Evolutionary conservation across 2,329 filamentous ascomycete genomes (phyloP).

Genomic region (Teratosphaeria pseudoeucalypti): DNA sequence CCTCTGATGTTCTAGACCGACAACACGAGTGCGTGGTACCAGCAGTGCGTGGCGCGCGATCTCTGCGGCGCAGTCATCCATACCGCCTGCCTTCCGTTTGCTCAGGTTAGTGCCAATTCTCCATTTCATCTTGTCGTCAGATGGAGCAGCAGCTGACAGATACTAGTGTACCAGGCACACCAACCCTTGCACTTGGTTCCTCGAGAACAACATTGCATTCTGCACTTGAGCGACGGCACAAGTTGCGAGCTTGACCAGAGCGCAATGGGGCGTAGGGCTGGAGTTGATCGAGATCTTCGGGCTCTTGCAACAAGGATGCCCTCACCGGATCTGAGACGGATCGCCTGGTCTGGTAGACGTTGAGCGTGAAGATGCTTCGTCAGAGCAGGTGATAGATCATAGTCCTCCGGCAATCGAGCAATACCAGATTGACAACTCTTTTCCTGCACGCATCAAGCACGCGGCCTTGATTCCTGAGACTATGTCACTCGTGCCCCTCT

Average conservation of each 20-base stretch:
- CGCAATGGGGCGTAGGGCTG: too few species aligned
- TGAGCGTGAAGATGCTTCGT: background rate
- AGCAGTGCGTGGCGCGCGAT: background rate
- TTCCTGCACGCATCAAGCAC: background rate
- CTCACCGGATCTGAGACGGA: background rate
- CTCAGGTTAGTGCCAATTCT: background rate
- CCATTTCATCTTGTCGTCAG: too few species aligned
- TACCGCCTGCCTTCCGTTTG: background rate
- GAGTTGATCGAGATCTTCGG: background rate
- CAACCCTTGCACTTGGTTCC: background rate
- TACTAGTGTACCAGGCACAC: background rate
- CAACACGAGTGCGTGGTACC: background rate
- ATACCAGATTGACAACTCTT: background rate
- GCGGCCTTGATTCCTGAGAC: too few species aligned
- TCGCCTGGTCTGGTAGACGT: background rate
- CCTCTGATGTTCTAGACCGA: background rate
- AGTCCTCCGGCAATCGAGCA: background rate
- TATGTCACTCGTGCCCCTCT: background rate
- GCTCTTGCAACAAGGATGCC: background rate
- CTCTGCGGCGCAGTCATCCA: background rate
- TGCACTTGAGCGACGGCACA: background rate
- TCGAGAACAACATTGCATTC: background rate
- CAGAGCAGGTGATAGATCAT: too few species aligned
- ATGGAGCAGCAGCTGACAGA: background rate
- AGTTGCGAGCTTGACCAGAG: too few species aligned